Percentiles rank a stretch among this genome's conserved stretches.
phyloP scores from a whole-genome alignment of 2,329 filamentous ascomycete species.

The Blastomyces emzantsi region DNA sequence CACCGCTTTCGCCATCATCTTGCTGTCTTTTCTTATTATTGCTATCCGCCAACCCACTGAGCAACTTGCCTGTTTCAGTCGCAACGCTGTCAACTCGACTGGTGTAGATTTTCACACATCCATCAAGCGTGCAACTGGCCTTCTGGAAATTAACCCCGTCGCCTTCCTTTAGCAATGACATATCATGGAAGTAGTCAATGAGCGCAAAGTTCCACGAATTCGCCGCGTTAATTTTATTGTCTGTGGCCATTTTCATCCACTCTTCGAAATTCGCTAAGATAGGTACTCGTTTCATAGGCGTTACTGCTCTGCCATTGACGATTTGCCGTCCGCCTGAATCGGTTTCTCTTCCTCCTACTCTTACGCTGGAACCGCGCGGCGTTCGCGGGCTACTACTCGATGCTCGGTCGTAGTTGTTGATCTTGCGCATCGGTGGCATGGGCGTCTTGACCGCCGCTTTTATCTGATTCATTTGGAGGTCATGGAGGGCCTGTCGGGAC shows the following conservation, averaged over 20 bases:
- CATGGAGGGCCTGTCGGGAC: conserved; percentile 77
- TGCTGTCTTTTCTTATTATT: conserved; percentile 60
- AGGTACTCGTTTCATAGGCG: conserved; percentile 91
- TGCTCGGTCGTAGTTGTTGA: conserved; percentile 29
- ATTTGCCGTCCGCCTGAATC: conserved; percentile 49
- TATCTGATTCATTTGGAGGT: conserved; percentile 86
- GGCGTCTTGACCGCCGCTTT: conserved; percentile 57
- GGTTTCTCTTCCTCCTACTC: conserved; percentile 26
- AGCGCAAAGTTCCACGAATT: conserved; percentile 99
- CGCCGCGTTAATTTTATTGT: conserved; percentile 96
- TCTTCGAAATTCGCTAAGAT: conserved; percentile 98
- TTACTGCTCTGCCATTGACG: conserved; percentile 67
- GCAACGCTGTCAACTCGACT: conserved; percentile 97
- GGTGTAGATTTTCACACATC: conserved; percentile 98
- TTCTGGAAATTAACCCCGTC: conserved; percentile 98
- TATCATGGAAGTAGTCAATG: conserved; percentile 99
- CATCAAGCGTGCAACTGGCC: conserved; percentile 92
- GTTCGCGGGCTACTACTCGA: conserved; percentile 42
- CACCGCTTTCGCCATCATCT: conserved; percentile 52
- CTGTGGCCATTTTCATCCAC: conserved; percentile 99
- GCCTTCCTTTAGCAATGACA: conserved; percentile 92
- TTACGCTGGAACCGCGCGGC: conserved; percentile 34
- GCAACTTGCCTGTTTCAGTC: conserved; percentile 87
- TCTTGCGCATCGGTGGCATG: conserved; percentile 31
- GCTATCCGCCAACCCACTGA: conserved; percentile 80